phyloP scores from a whole-genome alignment of 2,329 filamentous ascomycete genomes.

The Alternaria sp. region DNA sequence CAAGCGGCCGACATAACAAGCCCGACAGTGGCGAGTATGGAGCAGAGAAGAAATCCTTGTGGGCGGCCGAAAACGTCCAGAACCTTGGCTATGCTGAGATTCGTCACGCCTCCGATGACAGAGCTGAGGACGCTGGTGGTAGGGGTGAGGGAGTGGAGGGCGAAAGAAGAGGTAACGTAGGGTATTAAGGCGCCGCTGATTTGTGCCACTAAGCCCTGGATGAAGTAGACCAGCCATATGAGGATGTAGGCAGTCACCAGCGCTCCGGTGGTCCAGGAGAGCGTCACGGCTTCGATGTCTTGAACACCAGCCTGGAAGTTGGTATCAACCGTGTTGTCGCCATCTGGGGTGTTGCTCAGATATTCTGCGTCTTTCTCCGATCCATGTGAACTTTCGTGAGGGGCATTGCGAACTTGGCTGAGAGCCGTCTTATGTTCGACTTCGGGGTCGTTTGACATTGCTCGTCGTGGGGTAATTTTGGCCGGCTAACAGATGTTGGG shows the following conservation, averaged over 20 bases:
- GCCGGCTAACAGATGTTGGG: background rate
- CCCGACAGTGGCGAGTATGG: constrained; percentile 21
- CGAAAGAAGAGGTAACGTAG: constrained; percentile 48
- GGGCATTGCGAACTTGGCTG: background rate
- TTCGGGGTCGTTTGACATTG: background rate
- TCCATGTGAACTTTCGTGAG: background rate
- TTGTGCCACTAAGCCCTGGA: constrained; percentile 52
- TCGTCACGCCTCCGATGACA: constrained; percentile 43
- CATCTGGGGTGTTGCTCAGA: background rate
- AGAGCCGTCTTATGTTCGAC: background rate
- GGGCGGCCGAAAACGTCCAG: constrained; percentile 48
- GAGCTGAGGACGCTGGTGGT: constrained; percentile 41
- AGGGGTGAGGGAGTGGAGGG: constrained; percentile 38
- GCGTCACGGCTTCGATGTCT: constrained; percentile 3
- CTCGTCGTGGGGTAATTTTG: background rate
- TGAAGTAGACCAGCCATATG: constrained; percentile 37
- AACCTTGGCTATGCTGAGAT: constrained; percentile 47
- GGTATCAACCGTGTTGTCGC: background rate
- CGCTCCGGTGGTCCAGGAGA: constrained; percentile 3
- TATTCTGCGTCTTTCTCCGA: background rate
- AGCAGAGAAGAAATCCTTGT: constrained; percentile 41
- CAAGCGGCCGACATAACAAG: constrained; percentile 72
- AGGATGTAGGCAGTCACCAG: constrained; percentile 10
- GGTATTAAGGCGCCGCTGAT: constrained; percentile 45
- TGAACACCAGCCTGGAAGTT: constrained; percentile 6